Percentiles rank a stretch among this genome's conserved stretches.
These are phyloP conservation scores for Vaccinium macrocarpon DNA, from an alignment of 148 eudicot genomes.

Conservation along the genomic window DNA sequence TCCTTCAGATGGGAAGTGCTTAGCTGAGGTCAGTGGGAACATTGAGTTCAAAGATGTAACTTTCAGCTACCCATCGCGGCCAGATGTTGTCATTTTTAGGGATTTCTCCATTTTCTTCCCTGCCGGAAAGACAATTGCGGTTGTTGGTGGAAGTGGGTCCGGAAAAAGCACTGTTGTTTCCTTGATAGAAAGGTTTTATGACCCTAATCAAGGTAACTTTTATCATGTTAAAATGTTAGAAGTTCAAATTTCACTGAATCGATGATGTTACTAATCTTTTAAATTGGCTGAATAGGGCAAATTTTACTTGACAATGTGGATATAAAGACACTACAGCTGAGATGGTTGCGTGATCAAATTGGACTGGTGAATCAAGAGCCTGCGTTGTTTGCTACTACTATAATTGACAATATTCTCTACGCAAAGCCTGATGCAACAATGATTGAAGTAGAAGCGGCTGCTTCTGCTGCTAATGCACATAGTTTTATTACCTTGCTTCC, in stretches of 20 bases:
- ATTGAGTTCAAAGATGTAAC: slow-evolving; percentile 89
- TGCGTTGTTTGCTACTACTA: slow-evolving; percentile 95
- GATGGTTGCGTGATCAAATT: slow-evolving; percentile 88
- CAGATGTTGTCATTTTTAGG: slow-evolving; percentile 87
- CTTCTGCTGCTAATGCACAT: slow-evolving; percentile 95
- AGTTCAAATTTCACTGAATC: neutral
- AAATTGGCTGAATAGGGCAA: slow-evolving; percentile 47
- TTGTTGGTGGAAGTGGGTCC: slow-evolving; percentile 98
- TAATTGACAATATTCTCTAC: slow-evolving; percentile 88
- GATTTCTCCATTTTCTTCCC: slow-evolving; percentile 94
- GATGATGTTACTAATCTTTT: neutral
- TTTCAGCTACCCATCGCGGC: slow-evolving; percentile 95
- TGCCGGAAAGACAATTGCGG: slow-evolving; percentile 96
- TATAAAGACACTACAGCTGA: slow-evolving; percentile 73
- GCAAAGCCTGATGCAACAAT: slow-evolving; percentile 90
- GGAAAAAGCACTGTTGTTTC: slow-evolving; percentile 98
- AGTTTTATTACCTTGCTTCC: slow-evolving; percentile 93
- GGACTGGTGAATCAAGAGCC: slow-evolving; percentile 99
- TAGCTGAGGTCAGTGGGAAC: slow-evolving; percentile 74
- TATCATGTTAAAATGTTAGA: neutral
- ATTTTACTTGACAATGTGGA: slow-evolving; percentile 84
- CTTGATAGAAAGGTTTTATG: slow-evolving; percentile 93
- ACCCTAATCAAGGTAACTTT: slow-evolving; percentile 80
- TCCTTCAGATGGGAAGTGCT: slow-evolving; percentile 59
- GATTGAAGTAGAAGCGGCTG: slow-evolving; percentile 90